These are phyloP conservation scores for Ustilago nuda DNA, from an alignment of 1,284 basidiomycete genomes.

Conservation along the genomic window DNA sequence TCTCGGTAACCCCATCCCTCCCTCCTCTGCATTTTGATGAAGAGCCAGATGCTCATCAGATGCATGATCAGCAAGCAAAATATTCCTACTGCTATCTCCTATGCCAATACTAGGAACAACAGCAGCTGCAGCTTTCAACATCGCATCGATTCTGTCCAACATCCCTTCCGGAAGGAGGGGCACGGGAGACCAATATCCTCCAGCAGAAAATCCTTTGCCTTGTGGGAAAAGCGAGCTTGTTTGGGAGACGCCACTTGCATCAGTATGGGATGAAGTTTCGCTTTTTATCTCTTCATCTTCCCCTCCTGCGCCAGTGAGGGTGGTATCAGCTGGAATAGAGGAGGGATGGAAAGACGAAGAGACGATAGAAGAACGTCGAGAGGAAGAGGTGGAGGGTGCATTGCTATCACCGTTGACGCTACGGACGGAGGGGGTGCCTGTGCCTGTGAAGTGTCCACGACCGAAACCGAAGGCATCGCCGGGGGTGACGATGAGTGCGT, in stretches of 20 bases:
- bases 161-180: constrained; percentile 56
- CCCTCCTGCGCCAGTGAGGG: neutral
- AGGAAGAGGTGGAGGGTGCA: constrained; percentile 16
- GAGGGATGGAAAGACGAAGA: constrained; percentile 10
- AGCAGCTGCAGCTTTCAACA: constrained; percentile 30
- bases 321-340: neutral
- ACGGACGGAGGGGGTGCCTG: constrained; percentile 54
- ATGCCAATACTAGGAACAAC: constrained; percentile 4
- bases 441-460: constrained; percentile 61
- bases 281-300: constrained; percentile 26
- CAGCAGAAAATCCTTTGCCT: constrained; percentile 58
- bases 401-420: constrained; percentile 42
- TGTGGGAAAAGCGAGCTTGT: constrained; percentile 54
- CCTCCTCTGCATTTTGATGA: neutral
- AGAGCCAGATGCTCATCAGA: constrained; percentile 24
- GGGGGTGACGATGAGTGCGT: constrained; percentile 77
- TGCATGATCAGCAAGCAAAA: constrained; percentile 28
- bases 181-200: constrained; percentile 58
- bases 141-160: constrained; percentile 47
- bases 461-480: constrained; percentile 71
- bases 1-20: neutral
- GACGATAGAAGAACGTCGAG: constrained; percentile 29
- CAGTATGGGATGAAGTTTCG: constrained; percentile 28
- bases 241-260: constrained; percentile 22
- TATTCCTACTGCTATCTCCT: constrained; percentile 19